These are phyloP conservation scores for Carex cristatella DNA, from an alignment of 176 grass and related monocot species.

Conservation along the genomic window DNA sequence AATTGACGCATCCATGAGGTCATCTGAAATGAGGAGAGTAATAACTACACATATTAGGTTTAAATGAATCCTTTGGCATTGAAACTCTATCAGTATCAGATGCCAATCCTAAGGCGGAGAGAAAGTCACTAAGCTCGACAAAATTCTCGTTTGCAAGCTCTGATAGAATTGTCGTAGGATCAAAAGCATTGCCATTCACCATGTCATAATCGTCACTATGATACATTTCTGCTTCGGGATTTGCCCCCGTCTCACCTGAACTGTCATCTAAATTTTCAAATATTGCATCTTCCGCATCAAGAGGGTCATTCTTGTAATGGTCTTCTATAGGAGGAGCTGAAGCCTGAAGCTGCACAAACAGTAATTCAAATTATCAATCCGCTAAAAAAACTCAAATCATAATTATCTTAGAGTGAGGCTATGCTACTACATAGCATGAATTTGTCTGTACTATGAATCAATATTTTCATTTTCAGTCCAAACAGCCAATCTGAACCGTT, in stretches of 20 bases:
- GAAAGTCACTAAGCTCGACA: conserved; percentile 23
- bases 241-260: neutral
- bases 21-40: conserved; percentile 19
- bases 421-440: too few species aligned
- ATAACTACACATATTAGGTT: neutral
- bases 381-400: neutral
- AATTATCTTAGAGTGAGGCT: neutral
- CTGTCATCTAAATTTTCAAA: conserved; percentile 30
- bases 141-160: conserved; percentile 8
- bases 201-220: conserved; percentile 17
- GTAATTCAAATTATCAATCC: neutral
- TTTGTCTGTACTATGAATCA: too few species aligned
- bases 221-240: neutral
- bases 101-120: neutral
- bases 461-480: too few species aligned
- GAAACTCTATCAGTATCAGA: neutral
- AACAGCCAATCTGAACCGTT: too few species aligned
- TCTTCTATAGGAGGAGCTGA: neutral
- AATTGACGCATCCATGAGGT: neutral
- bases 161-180: neutral
- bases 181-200: conserved; percentile 13
- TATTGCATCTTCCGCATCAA: conserved; percentile 33
- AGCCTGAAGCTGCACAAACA: conserved; percentile 33
- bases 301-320: conserved; percentile 13
- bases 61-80: neutral